phyloP scores from a whole-genome alignment of 2,329 filamentous ascomycete species.

The Botrytis fabae region DNA sequence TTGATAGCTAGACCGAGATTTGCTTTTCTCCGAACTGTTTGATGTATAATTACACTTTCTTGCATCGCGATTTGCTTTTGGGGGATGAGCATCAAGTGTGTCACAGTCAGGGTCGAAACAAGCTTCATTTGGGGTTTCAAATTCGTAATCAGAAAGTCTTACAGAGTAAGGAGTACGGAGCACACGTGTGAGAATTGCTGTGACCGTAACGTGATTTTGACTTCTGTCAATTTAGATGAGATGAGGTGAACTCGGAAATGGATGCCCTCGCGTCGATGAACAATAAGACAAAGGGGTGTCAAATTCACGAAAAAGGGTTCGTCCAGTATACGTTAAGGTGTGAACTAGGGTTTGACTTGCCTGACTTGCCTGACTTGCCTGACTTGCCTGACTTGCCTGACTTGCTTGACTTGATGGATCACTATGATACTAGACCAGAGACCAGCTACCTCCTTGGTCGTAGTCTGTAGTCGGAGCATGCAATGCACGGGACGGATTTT shows the following conservation, averaged over 20 bases:
- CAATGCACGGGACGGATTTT: conserved; percentile 3
- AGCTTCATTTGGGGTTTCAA: neutral
- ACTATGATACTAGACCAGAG: neutral
- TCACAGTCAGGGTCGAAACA: neutral
- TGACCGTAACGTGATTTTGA: neutral
- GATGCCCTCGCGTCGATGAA: neutral
- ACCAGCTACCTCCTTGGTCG: neutral
- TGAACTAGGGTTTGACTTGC: neutral
- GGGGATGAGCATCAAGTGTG: neutral
- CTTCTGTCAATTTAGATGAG: neutral
- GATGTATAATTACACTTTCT: neutral
- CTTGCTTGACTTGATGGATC: neutral
- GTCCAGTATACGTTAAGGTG: neutral
- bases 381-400: neutral
- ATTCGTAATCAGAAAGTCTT: neutral
- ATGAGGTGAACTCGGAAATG: neutral
- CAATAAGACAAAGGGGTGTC: neutral
- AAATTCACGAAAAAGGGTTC: conserved; percentile 1
- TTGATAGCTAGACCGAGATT: neutral
- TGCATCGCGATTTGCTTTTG: neutral
- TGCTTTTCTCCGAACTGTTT: neutral
- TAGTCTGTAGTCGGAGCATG: neutral
- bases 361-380: neutral
- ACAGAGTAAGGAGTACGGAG: neutral
- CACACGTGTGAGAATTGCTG: neutral